Evolutionary conservation across 1,284 basidiomycete genomes (phyloP), one percentile per base, ranked within the genome.

Genomic region (Pisolithus thermaeus): DNA sequence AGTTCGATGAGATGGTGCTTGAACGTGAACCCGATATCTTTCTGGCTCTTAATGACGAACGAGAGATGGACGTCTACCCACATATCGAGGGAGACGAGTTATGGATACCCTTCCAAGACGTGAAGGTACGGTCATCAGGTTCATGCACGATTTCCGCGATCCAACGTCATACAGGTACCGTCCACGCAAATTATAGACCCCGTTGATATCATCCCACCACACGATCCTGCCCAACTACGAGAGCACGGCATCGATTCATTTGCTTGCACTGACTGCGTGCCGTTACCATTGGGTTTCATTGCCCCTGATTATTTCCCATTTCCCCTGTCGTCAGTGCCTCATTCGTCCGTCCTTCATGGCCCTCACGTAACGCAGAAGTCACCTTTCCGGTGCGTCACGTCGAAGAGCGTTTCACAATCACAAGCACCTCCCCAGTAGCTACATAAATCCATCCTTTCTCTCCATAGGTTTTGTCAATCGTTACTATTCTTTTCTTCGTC

Each of bases 1-100:
- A 18, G 18, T 3, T 40, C 74, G 45, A 76, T 75, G 73, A 65
- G 23, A 14, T 38, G 35, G 51, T 51, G 8, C 16, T 40, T 37
- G 56, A 52, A 32, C 40, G 46, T 47, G 35, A 52, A n/a, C 55
- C 54, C 22, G 52, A 54, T 50, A 49, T 27, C 6, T 14, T 4
- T 38, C 52, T 48, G 46, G 6, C 36, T 3, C 37, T 52, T 39
- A 49, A 52, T 5, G 42, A 32, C 20, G 12, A 28, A 4, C 22
- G 27, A 18, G 32, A 50, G 11, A 5, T 37, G 40, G 23, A 43
- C 16, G 50, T 54, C n/a, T 22, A 12, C 50, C 53, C 51, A 27
- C 44, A 52, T 50, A 27, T 16, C 25, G 55, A 49, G n/a, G 48
- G 38, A 47, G 45, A 55, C 43, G 52, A 65, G 25, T 39, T 53